phyloP scores from a whole-genome alignment of 148 eudicot genomes.

The Camellia lanceoleosa region DNA sequence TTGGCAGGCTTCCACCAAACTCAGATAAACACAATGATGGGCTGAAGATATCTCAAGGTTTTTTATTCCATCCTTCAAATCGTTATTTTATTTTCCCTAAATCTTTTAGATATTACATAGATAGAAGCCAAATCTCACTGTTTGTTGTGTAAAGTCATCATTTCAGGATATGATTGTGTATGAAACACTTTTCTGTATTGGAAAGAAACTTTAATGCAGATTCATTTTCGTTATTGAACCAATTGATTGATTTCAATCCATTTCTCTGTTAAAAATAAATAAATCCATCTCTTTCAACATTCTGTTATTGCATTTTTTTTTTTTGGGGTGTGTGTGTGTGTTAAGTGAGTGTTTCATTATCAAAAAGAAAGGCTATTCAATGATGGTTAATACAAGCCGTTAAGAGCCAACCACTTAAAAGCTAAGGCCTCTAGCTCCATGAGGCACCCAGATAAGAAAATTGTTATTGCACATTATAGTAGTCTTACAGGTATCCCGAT shows the following conservation, averaged over 20 bases:
- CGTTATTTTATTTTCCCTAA: not conserved
- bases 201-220: not conserved
- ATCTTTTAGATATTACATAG: not conserved
- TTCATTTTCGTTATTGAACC: not conserved
- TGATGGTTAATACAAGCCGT: too few species aligned
- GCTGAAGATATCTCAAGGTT: slow-evolving; percentile 37
- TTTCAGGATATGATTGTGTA: not conserved
- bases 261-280: too few species aligned
- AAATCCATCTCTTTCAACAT: not conserved
- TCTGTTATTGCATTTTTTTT: not conserved
- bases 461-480: not conserved
- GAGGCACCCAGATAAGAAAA: too few species aligned
- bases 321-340: too few species aligned
- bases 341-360: too few species aligned
- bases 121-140: too few species aligned
- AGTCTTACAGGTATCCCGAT: not conserved
- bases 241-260: not conserved
- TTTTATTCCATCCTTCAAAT: slow-evolving; percentile 1
- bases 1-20: slow-evolving; percentile 40
- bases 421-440: too few species aligned
- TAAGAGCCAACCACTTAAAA: too few species aligned
- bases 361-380: too few species aligned
- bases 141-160: not conserved
- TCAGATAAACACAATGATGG: slow-evolving; percentile 40
- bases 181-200: not conserved